phyloP scores from a whole-genome alignment of 1,284 basidiomycete genomes.

The Pseudozyma pruni region DNA sequence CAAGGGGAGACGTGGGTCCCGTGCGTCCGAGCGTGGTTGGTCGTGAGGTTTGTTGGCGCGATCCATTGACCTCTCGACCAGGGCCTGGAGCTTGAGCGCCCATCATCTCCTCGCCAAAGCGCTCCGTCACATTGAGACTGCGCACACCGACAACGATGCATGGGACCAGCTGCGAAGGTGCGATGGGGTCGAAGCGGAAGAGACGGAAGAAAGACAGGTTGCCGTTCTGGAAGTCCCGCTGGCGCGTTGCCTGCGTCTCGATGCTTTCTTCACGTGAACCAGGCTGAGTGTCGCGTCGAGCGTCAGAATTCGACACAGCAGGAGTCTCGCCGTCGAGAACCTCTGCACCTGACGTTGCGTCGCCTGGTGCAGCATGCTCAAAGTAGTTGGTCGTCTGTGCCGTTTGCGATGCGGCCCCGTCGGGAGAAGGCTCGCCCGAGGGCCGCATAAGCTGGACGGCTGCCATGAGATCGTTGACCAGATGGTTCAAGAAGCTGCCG shows the following conservation, averaged over 20 bases:
- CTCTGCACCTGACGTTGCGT: constrained; percentile 32
- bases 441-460: constrained; percentile 52
- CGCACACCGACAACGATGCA: constrained; percentile 65
- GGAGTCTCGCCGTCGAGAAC: constrained; percentile 31
- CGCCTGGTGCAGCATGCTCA: constrained; percentile 18
- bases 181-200: constrained; percentile 58
- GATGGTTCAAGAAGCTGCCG: constrained; percentile 57
- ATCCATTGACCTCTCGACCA: constrained; percentile 19
- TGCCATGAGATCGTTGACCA: constrained; percentile 53
- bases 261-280: constrained; percentile 6
- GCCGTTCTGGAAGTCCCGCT: constrained; percentile 56
- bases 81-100: constrained; percentile 19
- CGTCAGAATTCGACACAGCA: not conserved
- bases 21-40: constrained; percentile 34
- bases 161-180: constrained; percentile 51
- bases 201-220: constrained; percentile 65
- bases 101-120: constrained; percentile 37
- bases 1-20: constrained; percentile 2
- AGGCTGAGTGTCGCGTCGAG: not conserved
- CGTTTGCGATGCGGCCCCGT: constrained; percentile 13
- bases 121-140: constrained; percentile 54
- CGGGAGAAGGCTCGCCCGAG: constrained; percentile 14
- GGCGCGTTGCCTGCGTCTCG: constrained; percentile 42
- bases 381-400: constrained; percentile 37
- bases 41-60: constrained; percentile 35